Evolutionary conservation across 306 rosid genomes (phyloP).

Genomic region (Amphicarpaea edgeworthii): DNA sequence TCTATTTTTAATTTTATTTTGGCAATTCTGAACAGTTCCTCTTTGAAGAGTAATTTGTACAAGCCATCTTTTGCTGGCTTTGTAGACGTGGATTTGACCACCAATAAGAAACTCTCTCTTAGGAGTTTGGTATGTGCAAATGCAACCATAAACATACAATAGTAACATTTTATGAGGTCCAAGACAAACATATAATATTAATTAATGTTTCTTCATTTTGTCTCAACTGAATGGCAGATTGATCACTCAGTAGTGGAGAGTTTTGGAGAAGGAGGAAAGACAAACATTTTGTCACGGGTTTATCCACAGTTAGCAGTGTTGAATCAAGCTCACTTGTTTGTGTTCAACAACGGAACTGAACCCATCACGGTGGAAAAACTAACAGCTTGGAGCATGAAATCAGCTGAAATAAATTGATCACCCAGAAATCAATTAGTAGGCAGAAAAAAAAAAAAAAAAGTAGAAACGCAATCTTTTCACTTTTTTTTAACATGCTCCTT

Average conservation of each 20-base stretch:
- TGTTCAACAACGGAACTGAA: constrained; percentile 86
- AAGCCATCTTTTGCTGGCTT: constrained; percentile 91
- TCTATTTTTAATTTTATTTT: neutral
- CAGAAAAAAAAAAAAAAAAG: neutral
- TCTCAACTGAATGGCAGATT: constrained; percentile 54
- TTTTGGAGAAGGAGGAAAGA: constrained; percentile 80
- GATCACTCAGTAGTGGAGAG: constrained; percentile 93
- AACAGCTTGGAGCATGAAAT: constrained; percentile 79
- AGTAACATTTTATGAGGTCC: neutral
- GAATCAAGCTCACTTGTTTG: constrained; percentile 61
- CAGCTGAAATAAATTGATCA: constrained; percentile 40
- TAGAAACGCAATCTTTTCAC: neutral
- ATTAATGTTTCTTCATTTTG: neutral
- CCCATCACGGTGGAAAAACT: constrained; percentile 61
- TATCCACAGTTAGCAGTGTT: constrained; percentile 69
- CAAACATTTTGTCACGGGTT: constrained; percentile 80
- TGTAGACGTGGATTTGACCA: constrained; percentile 64
- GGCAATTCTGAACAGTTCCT: constrained; percentile 57
- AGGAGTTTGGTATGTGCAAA: constrained; percentile 75
- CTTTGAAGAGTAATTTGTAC: constrained; percentile 52
- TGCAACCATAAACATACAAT: neutral
- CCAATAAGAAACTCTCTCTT: constrained; percentile 68
- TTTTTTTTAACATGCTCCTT: too few relatives aligned
- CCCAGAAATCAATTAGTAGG: neutral
- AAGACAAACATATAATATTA: too few relatives aligned